Evolutionary conservation across 2,329 filamentous ascomycete genomes (phyloP), one percentile per base, ranked within the genome.

Genomic region (Monosporascus cannonballus): DNA sequence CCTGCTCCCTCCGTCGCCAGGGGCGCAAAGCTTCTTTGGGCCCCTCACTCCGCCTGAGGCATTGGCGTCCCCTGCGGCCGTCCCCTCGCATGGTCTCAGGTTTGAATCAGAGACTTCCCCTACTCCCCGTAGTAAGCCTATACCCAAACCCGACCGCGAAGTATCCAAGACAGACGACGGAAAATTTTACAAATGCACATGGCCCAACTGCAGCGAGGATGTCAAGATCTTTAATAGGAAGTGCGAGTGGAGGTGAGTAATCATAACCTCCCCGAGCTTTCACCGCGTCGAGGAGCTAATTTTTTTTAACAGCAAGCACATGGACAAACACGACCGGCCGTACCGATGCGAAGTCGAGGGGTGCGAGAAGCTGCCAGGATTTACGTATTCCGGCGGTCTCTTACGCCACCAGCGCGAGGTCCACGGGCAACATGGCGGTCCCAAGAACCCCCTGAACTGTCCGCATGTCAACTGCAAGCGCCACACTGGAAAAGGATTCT

Each of bases 301-400:
- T 49, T 18, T 18, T 6, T 34, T 18, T 36, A 49, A 6, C 59
- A 96, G 90, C 67, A 96, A 97, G 74, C 93, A 97, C 69, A 96
- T 96, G 92, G 93, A 97, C 73, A 96, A 96, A 69, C 93, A 97
- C 68, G 91, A 96, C 61, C 81, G 93, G 14, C 93, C 93, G 1
- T 97, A 96, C 67, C 89, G 91, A 64, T 97, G 93, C 70, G 78
- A 76, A 22, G 85, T 87, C 44, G 79, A 83, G n/a, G 88, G 87
- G 38, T 96, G 93, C 70, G 90, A 93, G 64, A 96, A 96, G 64
- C 80, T 96, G 0, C 89, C 89, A 50, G 93, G 93, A 1, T 97
- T 97, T 70, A 97, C 93, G 1, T 97, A 97, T 68, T 93, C 89
- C 0, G 93, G 93, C 17, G 93, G 93, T 3, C 81, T 97, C 0